These are phyloP conservation scores for Podosphaera aphanis DNA, from an alignment of 2,329 filamentous ascomycete genomes.

Conservation along the genomic window DNA sequence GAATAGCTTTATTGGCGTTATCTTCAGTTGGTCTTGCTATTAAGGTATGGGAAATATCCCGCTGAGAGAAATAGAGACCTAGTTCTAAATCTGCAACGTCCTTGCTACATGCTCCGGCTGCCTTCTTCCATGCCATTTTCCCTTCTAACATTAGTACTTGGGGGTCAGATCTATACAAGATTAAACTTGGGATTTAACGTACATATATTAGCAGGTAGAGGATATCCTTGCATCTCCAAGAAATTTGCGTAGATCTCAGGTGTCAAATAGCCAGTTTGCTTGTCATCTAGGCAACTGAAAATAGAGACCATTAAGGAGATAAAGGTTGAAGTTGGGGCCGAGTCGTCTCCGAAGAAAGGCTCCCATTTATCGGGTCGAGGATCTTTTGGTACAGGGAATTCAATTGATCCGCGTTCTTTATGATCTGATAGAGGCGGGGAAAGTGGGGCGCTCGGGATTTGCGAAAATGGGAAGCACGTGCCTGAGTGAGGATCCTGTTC, in stretches of 20 bases:
- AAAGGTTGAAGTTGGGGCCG: constrained; percentile 1
- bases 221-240: constrained; percentile 3
- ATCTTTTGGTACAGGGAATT: constrained; percentile 5
- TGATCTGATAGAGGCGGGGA: constrained; percentile 4
- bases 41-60: not conserved
- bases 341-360: constrained; percentile 7
- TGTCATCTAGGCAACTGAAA: constrained; percentile 2
- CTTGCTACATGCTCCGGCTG: not conserved
- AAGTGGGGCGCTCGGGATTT: constrained; percentile 2
- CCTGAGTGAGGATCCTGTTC: not conserved
- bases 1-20: not conserved
- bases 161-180: not conserved
- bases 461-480: not conserved
- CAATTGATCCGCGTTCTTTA: constrained; percentile 13
- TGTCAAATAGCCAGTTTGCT: constrained; percentile 1
- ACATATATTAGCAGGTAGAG: constrained; percentile 2
- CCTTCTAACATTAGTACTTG: not conserved
- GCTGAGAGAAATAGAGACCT: not conserved
- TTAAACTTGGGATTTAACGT: no score
- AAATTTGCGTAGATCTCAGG: constrained; percentile 3
- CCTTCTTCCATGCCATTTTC: not conserved
- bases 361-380: constrained; percentile 8
- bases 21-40: not conserved
- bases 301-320: constrained; percentile 2
- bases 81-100: not conserved